Evolutionary conservation across 345 rosid genomes (phyloP), one percentile per base, ranked within the genome.

Genomic region (Gossypium arboreum): DNA sequence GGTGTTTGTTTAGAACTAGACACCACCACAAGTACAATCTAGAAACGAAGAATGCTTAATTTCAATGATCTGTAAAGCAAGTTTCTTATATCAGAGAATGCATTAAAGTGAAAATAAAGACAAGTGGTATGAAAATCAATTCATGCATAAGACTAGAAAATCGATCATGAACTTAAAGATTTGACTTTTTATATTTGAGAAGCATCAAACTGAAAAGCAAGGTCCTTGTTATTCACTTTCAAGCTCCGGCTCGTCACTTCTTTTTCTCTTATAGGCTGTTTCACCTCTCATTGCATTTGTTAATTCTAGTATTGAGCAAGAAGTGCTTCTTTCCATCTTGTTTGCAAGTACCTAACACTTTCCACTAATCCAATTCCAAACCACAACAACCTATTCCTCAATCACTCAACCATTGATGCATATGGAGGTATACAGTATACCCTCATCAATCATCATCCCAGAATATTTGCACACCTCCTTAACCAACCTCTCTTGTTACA

Each of bases 371-470:
- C 94, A 70, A 4, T 34, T 18, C 59, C 22, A 25, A 79, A 82
- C 25, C 93, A 91, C 24, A 85, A 66, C 10, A 89, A 84, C 60
- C 82, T 73, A 66, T 89, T 89, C 83, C 93, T 87, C 90, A 94
- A 63, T 87, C 86, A 75, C 86, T 89, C 97, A 43, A 89, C 83
- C 2, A 94, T 90, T 8, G 92, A 73, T 27, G 82, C 75, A 81
- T 92, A 94, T 4, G 97, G 93, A 6, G 97, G 97, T 73, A 90
- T 82, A 50, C 41, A 34, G 41, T 34, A 34, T 34, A 34, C 96
- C 93, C 67, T 90, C 97, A 67, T 94, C 97, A 58, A 94, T 79
- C 98, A 94, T 92, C 89, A 85, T 87, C 88, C 92, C 97, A 75
- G 90, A 94, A 84, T 90, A 92, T 72, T 74, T 88, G 72, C 95